Base-by-base conservation (phyloP, 768 basidiomycete species). In the Tremella mesenterica region DNA sequence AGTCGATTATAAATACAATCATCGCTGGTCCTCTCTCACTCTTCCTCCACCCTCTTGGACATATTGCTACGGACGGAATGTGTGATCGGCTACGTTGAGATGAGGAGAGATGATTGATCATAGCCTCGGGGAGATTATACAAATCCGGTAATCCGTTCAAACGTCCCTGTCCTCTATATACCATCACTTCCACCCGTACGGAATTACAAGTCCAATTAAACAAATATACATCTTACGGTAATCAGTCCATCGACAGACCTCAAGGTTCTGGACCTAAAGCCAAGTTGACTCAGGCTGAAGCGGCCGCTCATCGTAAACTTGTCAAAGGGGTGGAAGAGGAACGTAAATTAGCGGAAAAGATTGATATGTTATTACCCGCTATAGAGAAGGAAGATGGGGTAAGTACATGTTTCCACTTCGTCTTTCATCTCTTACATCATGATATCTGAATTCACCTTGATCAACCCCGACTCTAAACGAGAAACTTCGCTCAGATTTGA, bases 71-170 rank as follows among this genome's bases (percentile, higher is more conserved):
- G n/a, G n/a, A n/a, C n/a, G n/a, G n/a, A n/a, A n/a, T n/a, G n/a
- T n/a, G n/a, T n/a, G n/a, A n/a, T n/a, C n/a, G n/a, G n/a, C n/a
- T n/a, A n/a, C n/a, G n/a, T n/a, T n/a, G n/a, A n/a, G n/a, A n/a
- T n/a, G n/a, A n/a, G n/a, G n/a, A n/a, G n/a, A n/a, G n/a, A n/a
- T n/a, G 18, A 21, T 13, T 33, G 12, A 27, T 14, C 6, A 18
- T 20, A 69, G 67, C 55, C 21, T 65, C 65, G 5, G 57, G 57
- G 14, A 28, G 67, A 48, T 48, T 69, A 33, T 69, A 66, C 52
- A 60, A 55, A 34, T 69, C 67, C 36, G 65, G 67, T 2, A 69
- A 69, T 49, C 67, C 67, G n/a, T 69, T 63, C 57, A 69, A 69
- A 39, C 56, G 67, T 14, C 67, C 67, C 4, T 69, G 64, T 49